These are phyloP conservation scores for Nepenthes alata DNA, from an alignment of 179 eudicot genomes.

Conservation along the genomic window DNA sequence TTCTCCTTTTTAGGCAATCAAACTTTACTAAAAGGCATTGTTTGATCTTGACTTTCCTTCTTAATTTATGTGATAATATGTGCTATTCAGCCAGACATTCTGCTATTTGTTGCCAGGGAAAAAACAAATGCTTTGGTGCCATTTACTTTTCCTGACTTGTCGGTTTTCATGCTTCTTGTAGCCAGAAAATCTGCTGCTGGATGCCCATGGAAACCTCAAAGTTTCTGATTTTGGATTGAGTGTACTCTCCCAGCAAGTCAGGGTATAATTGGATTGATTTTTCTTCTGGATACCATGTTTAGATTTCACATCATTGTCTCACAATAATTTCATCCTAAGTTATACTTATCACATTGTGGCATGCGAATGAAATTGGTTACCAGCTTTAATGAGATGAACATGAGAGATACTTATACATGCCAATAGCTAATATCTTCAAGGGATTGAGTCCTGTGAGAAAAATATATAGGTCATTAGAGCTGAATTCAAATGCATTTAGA, in stretches of 20 bases:
- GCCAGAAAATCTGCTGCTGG: conserved; percentile 90
- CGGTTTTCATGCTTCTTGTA: conserved; percentile 16
- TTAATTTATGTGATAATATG: no score
- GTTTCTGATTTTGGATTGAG: conserved; percentile 98
- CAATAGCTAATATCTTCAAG: no score
- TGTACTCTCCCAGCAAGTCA: conserved; percentile 84
- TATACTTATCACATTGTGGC: background rate
- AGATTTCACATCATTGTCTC: background rate
- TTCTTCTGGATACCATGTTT: background rate
- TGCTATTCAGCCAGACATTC: no score
- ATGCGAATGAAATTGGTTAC: no score
- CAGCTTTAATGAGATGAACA: no score
- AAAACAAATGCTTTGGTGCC: no score
- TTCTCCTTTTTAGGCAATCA: background rate
- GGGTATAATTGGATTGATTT: conserved; percentile 31
- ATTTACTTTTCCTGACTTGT: background rate
- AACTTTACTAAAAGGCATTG: background rate
- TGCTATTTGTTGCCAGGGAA: no score
- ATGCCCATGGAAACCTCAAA: conserved; percentile 73
- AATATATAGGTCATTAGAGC: no score
- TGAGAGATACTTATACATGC: no score
- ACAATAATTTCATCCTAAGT: background rate
- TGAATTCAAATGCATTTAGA: no score
- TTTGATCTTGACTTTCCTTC: background rate
- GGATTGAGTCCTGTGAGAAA: no score